Conservation (phyloP, 2,329 filamentous ascomycete genomes). For the Torrubiella hemipterigena region DNA sequence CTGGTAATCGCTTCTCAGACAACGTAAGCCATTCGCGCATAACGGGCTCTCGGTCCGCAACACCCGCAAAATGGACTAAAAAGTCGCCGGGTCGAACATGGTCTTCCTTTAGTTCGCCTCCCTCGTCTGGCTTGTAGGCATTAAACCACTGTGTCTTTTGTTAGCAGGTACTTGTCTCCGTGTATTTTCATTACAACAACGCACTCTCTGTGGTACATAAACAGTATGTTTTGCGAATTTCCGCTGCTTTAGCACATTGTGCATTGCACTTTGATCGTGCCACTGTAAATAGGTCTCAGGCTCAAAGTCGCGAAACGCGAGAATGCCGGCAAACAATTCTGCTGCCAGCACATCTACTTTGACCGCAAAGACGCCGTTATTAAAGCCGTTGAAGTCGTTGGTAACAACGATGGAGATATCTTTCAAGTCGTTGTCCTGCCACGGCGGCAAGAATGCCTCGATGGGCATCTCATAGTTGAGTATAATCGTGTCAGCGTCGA, state of each 20-base stretch:
- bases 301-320: conserved; percentile 8
- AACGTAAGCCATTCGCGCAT: background rate
- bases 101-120: conserved; percentile 1
- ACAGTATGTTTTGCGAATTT: conserved; percentile 4
- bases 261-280: conserved; percentile 11
- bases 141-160: conserved; percentile 9
- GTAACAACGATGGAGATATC: conserved; percentile 4
- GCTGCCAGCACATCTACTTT: conserved; percentile 8
- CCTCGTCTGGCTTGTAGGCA: conserved; percentile 5
- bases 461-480: conserved; percentile 5
- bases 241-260: conserved; percentile 6
- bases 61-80: conserved; percentile 10
- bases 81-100: conserved; percentile 8
- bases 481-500: conserved; percentile 11
- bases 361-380: conserved; percentile 11
- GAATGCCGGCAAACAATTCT: conserved; percentile 9
- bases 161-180: background rate
- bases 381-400: conserved; percentile 10
- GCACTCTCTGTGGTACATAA: conserved; percentile 8
- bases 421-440: background rate
- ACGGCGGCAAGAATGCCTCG: conserved; percentile 5
- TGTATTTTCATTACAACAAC: too few relatives aligned
- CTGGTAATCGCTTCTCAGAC: background rate
- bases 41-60: background rate
- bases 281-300: conserved; percentile 7